Percentiles rank a stretch among this genome's conserved stretches.
Conservation (phyloP, 176 grass and related monocot species). For the Triticum aestivum region IWGSC_CS_RefSeq_v2.1 NC_057814.1:155518333-155518832, state of each 20-base stretch:
- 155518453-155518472: background rate
- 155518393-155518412: background rate
- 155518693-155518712: no score
- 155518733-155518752: no score
- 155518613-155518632: slow-evolving; percentile 43
- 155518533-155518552: slow-evolving; percentile 40
- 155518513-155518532: slow-evolving; percentile 56
- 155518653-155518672: no score
- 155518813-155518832: no score
- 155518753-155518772: no score
- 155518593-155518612: slow-evolving; percentile 77
- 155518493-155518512: slow-evolving; percentile 83
- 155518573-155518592: slow-evolving; percentile 73
- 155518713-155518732: no score
- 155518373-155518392: slow-evolving; percentile 47
- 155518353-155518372: no score
- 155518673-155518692: no score
- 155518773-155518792: no score
- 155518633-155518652: slow-evolving; percentile 74
- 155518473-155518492: slow-evolving; percentile 73
- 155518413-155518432: background rate
- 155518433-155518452: no score
- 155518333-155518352: no score
- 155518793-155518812: no score
- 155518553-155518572: slow-evolving; percentile 35